Evolutionary conservation across 257 asterid genomes (phyloP), one percentile per base, ranked within the genome.

Genomic region (Penstemon davidsonii): DNA sequence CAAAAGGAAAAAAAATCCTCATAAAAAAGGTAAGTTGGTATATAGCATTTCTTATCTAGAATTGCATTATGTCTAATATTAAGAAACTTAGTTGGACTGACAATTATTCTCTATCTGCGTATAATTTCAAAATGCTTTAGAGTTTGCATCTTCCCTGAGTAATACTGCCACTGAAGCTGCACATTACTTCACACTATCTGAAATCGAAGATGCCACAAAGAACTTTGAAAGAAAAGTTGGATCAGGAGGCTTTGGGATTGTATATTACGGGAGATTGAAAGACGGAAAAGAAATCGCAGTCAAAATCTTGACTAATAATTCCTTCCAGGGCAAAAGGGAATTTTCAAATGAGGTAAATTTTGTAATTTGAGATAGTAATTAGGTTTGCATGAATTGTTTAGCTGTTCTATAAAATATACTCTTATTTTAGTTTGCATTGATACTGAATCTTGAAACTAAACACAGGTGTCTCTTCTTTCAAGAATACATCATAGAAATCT

Each of bases 401-500:
- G 33, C 2, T 25, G 18, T 15, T 15, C 18, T 15, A 15, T 15
- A 15, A 15, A 15, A 15, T 15, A 66, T 54, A 15, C 51, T 54
- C 44, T 55, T 55, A 7, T 33, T 8, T 25, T 5, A 18, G 54
- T 54, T 33, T 59, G 58, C 41, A 25, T 25, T 50, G 55, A 40
- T 62, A 19, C 71, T 53, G 71, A 70, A 60, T 67, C 38, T 65
- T 41, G 46, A 19, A n/a, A 19, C 47, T 60, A 55, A 64, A 59
- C n/a, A 37, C 85, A 94, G 99, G 99, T 94, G 55, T 84, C 99
- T 79, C 95, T 91, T 75, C 99, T 94, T 67, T 94, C 99, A 69
- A 86, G 99, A 76, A 94, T 94, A 81, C 99, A 94, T 80, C 99
- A 94, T 76, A 81, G 99, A 69, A 94, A 94, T 80, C 87, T 94